Conservation (phyloP, 192 early-diverging fungal genomes). For the Coemansia sp. region DNA sequence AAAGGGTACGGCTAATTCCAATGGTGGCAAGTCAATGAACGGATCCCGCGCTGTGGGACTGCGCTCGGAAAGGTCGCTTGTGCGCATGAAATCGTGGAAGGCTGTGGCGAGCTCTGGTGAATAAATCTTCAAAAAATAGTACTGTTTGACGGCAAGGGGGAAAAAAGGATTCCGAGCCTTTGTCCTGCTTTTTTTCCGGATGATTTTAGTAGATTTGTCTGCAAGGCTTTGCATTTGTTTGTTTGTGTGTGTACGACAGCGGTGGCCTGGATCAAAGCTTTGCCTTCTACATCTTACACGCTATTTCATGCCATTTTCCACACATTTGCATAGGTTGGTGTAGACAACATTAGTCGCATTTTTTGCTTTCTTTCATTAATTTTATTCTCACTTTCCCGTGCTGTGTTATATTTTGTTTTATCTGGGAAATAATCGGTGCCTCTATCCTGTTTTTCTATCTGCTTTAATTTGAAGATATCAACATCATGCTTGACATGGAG, state of each 20-base stretch:
- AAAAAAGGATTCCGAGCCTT: neutral
- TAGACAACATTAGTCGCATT: too few species aligned
- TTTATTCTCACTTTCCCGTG: too few species aligned
- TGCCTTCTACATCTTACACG: neutral
- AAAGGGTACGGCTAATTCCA: neutral
- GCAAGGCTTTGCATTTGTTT: neutral
- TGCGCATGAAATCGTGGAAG: slow-evolving; percentile 37
- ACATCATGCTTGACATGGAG: neutral
- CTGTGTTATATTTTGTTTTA: too few species aligned
- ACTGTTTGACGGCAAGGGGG: neutral
- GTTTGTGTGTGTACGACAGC: neutral
- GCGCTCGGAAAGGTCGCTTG: slow-evolving; percentile 24
- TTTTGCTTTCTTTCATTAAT: slow-evolving; percentile 2
- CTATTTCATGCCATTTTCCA: neutral
- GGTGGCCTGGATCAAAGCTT: slow-evolving; percentile 5
- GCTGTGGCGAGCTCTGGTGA: neutral
- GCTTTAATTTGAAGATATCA: neutral
- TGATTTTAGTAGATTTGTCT: neutral
- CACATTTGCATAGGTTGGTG: neutral
- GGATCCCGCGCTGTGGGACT: neutral
- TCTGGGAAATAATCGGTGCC: too few species aligned
- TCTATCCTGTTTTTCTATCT: too few species aligned
- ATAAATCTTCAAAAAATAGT: neutral
- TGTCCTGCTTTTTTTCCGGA: neutral
- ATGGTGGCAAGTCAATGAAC: neutral